Percentiles rank a stretch among this genome's conserved stretches.
Evolutionary conservation across 306 rosid species (phyloP).

Genomic region (Macrotyloma uniflorum): DNA sequence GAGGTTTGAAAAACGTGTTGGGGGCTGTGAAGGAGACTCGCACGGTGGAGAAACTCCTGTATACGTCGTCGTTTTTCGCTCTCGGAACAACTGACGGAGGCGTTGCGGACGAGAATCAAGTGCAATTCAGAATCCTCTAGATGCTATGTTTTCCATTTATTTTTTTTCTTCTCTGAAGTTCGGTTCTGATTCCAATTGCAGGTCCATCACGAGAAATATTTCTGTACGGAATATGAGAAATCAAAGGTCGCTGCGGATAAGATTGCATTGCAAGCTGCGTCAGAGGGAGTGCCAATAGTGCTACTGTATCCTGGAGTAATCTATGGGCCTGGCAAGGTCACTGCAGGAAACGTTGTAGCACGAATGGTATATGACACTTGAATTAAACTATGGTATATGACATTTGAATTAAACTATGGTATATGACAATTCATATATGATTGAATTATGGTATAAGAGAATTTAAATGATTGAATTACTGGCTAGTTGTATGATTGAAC

Average conservation of each 20-base stretch:
- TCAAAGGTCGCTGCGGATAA: slow-evolving; percentile 78
- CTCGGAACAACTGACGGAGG: slow-evolving; percentile 77
- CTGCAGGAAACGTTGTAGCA: slow-evolving; percentile 81
- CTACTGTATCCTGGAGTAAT: slow-evolving; percentile 88
- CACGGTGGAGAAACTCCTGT: slow-evolving; percentile 70
- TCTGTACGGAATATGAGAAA: slow-evolving; percentile 92
- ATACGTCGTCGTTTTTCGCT: slow-evolving; percentile 89
- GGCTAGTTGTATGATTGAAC: not conserved
- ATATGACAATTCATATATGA: not conserved
- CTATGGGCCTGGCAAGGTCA: slow-evolving; percentile 86
- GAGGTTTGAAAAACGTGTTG: slow-evolving; percentile 76
- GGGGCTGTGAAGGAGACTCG: slow-evolving; percentile 69
- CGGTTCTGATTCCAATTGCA: slow-evolving; percentile 25
- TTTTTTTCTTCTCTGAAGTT: not conserved
- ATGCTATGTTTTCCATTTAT: not conserved
- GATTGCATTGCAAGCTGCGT: slow-evolving; percentile 72
- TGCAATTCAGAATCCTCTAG: slow-evolving; percentile 12
- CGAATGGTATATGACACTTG: slow-evolving; percentile 50
- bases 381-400: not conserved
- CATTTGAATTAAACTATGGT: not conserved
- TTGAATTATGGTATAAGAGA: too few relatives aligned
- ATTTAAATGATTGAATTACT: not conserved
- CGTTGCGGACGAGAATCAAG: slow-evolving; percentile 78
- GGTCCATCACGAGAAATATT: slow-evolving; percentile 74
- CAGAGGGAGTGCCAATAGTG: slow-evolving; percentile 67